Base-by-base conservation (phyloP, 2,329 filamentous ascomycete genomes). In the Elsinoe ampelina region DNA sequence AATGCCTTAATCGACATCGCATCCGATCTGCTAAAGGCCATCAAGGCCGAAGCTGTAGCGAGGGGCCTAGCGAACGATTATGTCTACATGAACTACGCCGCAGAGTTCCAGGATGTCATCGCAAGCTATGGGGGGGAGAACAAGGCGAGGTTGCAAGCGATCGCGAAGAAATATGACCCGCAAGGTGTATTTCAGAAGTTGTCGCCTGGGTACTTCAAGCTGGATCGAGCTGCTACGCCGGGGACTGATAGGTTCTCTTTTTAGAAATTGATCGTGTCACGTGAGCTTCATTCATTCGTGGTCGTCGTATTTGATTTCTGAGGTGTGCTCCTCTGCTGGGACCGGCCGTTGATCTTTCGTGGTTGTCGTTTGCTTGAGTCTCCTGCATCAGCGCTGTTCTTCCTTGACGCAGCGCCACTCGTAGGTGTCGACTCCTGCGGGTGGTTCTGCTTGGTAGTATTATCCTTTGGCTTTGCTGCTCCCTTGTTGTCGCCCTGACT, bases 1-100 rank as follows among this genome's bases (percentile, higher is more conserved):
- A 38, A 39, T 19, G 36, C 35, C 36, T 15, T 43, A 5, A 22
- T 26, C 20, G 20, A 20, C n/a, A 19, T 41, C 10, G 38, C 36
- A 5, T 42, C 36, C 7, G 39, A 55, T 15, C 22, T 19, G 10
- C 36, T 55, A 5, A 55, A 42, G 13, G 22, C 20, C 2, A 39
- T 43, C 22, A 55, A 55, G 52, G 36, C 26, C 11, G 36, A 55
- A n/a, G 36, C 52, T 8, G 39, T 43, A 5, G 22, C 15, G 13
- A 48, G 30, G 22, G 61, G 61, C 15, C 19, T 63, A 5, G 39
- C 58, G 10, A 57, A 62, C 26, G 41, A 59, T 22, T 67, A 59
- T 36, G 32, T 70, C 5, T 68, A 71, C 57, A 57, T 68, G 51
- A 72, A 70, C 47, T 72, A 72, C 58, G 70, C 69, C 6, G 66